phyloP scores from a whole-genome alignment of 495 filamentous ascomycete species.

The Xylaria intraflava region DNA sequence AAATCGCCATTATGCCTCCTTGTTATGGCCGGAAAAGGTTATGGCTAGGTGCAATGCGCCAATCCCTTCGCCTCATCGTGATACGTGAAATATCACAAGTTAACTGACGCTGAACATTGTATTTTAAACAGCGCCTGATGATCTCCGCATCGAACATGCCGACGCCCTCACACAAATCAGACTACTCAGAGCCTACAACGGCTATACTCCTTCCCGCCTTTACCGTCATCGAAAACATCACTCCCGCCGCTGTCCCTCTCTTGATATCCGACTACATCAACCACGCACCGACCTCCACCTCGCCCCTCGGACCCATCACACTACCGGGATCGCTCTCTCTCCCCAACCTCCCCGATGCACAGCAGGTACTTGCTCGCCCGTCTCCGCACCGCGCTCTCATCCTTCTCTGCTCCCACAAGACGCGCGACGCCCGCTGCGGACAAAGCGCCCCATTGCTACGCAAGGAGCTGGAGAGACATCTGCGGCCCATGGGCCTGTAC shows the following conservation, averaged over 20 bases:
- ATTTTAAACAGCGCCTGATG: conserved; percentile 62
- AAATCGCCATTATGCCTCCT: background rate
- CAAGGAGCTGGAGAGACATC: conserved; percentile 82
- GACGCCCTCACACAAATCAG: conserved; percentile 53
- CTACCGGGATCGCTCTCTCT: conserved; percentile 45
- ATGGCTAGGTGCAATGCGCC: background rate
- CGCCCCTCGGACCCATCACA: conserved; percentile 49
- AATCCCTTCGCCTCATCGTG: background rate
- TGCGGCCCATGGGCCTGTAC: conserved; percentile 75
- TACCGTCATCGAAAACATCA: conserved; percentile 78
- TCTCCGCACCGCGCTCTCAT: conserved; percentile 80
- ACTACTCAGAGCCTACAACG: conserved; percentile 62
- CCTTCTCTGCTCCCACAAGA: conserved; percentile 87
- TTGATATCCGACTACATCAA: conserved; percentile 69
- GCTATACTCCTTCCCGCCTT: conserved; percentile 86
- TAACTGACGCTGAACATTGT: conserved; percentile 2
- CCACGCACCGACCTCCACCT: conserved; percentile 64
- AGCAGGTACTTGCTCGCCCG: conserved; percentile 56
- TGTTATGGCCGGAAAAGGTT: background rate
- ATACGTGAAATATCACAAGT: background rate
- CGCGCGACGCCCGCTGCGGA: conserved; percentile 89
- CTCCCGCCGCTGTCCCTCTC: conserved; percentile 62
- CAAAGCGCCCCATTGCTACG: conserved; percentile 82
- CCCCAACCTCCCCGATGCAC: conserved; percentile 43
- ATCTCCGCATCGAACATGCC: conserved; percentile 92